phyloP scores from a whole-genome alignment of 768 basidiomycete genomes.

The Cystofilobasidium ferigula region DNA sequence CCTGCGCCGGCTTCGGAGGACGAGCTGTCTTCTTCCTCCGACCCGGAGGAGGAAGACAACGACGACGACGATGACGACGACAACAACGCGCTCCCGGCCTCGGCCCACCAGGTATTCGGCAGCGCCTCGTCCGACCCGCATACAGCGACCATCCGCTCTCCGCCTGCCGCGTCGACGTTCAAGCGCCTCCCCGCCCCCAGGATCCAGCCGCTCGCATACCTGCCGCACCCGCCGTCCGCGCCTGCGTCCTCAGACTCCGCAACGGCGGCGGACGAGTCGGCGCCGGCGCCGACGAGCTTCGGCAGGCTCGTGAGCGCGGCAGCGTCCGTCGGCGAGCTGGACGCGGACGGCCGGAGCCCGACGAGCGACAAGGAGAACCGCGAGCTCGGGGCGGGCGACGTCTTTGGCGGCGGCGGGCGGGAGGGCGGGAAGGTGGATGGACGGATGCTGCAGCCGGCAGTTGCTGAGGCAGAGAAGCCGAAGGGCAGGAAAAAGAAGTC shows the following conservation, averaged over 20 bases:
- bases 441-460: too few relatives aligned
- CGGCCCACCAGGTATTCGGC: neutral
- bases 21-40: neutral
- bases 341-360: neutral
- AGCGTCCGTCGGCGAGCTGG: neutral
- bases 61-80: neutral
- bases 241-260: neutral
- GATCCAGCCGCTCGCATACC: neutral
- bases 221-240: neutral
- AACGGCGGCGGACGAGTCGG: neutral
- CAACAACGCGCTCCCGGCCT: too few relatives aligned
- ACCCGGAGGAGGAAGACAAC: neutral
- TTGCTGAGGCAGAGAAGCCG: neutral
- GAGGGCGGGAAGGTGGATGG: too few relatives aligned
- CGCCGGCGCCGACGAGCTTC: neutral
- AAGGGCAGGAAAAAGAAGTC: neutral
- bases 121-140: neutral
- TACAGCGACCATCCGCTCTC: neutral
- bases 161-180: neutral
- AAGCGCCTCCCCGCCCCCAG: neutral
- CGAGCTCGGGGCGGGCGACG: neutral
- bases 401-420: neutral
- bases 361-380: conserved; percentile 3
- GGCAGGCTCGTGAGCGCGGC: neutral
- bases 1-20: neutral